phyloP scores from a whole-genome alignment of 495 filamentous ascomycete genomes.

The Neurospora sp. region DNA sequence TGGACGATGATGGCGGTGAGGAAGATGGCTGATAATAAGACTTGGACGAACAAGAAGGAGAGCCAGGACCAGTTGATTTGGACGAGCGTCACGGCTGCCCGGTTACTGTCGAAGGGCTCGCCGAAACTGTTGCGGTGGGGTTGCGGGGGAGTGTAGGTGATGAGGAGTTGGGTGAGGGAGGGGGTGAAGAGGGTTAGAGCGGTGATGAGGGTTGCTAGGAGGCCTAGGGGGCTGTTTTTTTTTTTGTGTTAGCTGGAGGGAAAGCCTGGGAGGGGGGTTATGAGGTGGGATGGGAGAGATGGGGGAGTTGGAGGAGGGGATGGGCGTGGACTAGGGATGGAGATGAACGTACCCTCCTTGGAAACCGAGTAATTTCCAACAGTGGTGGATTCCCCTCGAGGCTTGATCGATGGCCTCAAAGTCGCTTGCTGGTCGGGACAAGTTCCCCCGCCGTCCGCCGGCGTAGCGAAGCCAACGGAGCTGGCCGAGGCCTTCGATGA shows the following conservation, averaged over 20 bases:
- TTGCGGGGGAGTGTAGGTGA: conserved; percentile 2
- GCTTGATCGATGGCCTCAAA: conserved; percentile 31
- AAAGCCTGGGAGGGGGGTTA: no score
- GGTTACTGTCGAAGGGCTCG: background rate
- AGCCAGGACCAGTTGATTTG: conserved; percentile 5
- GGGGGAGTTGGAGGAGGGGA: no score
- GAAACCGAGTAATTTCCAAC: background rate
- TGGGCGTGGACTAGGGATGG: background rate
- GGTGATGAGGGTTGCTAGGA: background rate
- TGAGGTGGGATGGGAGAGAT: no score
- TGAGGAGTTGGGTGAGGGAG: background rate
- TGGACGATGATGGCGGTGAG: conserved; percentile 1
- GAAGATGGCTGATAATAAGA: background rate
- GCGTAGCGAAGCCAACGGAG: conserved; percentile 35
- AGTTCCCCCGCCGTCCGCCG: background rate
- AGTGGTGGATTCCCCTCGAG: conserved; percentile 19
- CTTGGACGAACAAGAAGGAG: background rate
- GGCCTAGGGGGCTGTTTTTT: background rate
- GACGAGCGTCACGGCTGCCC: background rate
- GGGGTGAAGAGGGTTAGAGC: background rate
- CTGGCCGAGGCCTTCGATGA: conserved; percentile 27
- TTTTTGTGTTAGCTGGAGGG: no score
- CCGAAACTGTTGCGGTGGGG: background rate
- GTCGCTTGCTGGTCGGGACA: conserved; percentile 23
- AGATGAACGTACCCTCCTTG: conserved; percentile 3